Evolutionary conservation across 176 grass and related monocot species (phyloP), one percentile per base, ranked within the genome.

Genomic region (Ananas comosus): DNA sequence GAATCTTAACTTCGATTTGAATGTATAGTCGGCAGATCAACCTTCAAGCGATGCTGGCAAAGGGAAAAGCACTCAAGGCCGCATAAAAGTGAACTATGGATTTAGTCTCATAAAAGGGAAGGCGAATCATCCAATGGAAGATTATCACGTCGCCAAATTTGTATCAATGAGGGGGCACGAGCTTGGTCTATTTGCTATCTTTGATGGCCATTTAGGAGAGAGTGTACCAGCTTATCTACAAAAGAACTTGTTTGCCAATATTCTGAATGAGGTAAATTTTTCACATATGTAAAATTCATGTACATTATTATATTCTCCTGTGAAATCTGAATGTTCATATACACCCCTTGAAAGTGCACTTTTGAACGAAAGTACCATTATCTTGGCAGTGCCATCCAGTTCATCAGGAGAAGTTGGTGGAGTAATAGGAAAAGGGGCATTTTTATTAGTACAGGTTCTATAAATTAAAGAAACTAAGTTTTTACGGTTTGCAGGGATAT

Each of bases 51-150:
- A 72, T 70, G 73, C 58, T 64, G 67, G 76, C 13, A 85, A 75
- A 50, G 66, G 71, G 25, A 80, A 78, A 74, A 53, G 72, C 52
- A 49, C 27, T 58, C 57, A 75, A 16, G 70, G 71, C 11, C 65
- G 50, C 18, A 63, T 50, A 11, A 85, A 75, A 69, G 56, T 85
- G 51, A 80, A 59, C n/a, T 85, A 75, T 3, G 82, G 82, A 64
- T 85, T 12, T 71, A 80, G 50, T 67, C 82, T 85, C 57, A 71
- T 85, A 16, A 80, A 79, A 64, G 82, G 82, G n/a, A 85, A 75
- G 56, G 69, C 82, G 11, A 85, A 50, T 69, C 82, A 85, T 71
- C 76, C 82, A 47, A 85, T 85, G 82, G 82, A 85, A 52, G 77
- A 85, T 65, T 80, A 76, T 65, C 82, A 85, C 66, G 71, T 85